Evolutionary conservation across 352 stramenopile genomes (phyloP).

Genomic region (Pythium pectinolyticum): DNA sequence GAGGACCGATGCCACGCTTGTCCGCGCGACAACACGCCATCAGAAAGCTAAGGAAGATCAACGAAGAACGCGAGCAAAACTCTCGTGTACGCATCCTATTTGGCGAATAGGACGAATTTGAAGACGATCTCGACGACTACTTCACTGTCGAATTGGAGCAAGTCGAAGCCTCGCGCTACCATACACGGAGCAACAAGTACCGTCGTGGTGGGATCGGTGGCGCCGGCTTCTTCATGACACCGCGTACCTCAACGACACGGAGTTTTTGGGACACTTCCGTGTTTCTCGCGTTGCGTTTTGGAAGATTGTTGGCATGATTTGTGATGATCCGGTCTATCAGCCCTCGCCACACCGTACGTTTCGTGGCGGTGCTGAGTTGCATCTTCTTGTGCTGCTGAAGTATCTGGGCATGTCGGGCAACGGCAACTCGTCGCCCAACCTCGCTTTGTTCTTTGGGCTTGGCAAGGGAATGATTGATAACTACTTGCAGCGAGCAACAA

Average conservation of each 20-base stretch:
- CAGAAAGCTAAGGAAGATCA: background rate
- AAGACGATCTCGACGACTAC: constrained; percentile 15
- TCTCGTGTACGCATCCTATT: background rate
- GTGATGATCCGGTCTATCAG: constrained; percentile 15
- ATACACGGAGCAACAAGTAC: background rate
- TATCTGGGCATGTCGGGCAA: constrained; percentile 31
- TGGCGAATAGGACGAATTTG: background rate
- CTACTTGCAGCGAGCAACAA: background rate
- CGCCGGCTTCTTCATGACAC: constrained; percentile 3
- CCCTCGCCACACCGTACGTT: constrained; percentile 14
- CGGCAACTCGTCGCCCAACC: constrained; percentile 19
- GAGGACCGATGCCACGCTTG: background rate
- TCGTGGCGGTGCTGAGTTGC: constrained; percentile 23
- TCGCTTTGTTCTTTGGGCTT: constrained; percentile 31
- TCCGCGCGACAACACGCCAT: background rate
- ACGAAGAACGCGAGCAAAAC: too few relatives aligned
- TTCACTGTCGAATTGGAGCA: constrained; percentile 6
- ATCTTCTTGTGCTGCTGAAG: constrained; percentile 31
- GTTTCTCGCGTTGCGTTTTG: constrained; percentile 9
- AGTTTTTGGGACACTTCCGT: constrained; percentile 22
- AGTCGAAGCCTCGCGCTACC: background rate
- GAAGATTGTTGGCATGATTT: constrained; percentile 6
- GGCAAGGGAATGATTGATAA: constrained; percentile 23
- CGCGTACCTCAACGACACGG: constrained; percentile 3
- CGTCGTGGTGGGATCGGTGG: background rate